phyloP scores from a whole-genome alignment of 306 rosid genomes.

The Quercus wislizeni region DNA sequence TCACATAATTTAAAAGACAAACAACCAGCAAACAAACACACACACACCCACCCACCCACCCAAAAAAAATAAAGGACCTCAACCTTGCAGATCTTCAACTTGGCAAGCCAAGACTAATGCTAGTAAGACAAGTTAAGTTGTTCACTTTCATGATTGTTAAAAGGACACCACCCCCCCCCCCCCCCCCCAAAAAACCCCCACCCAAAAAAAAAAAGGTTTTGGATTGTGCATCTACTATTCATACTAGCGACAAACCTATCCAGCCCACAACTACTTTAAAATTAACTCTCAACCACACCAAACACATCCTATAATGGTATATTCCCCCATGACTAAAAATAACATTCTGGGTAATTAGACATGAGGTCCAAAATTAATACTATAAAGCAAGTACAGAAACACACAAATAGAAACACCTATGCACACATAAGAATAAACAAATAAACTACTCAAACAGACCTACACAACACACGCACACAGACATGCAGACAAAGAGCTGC shows the following conservation, averaged over 20 bases:
- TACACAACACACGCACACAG: not conserved
- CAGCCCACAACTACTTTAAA: not conserved
- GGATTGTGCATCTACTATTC: not conserved
- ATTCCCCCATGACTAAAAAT: not conserved
- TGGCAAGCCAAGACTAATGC: constrained; percentile 10
- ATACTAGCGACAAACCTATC: not conserved
- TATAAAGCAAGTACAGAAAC: not conserved
- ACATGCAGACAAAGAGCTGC: constrained; percentile 7
- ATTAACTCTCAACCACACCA: not conserved
- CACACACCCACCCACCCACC: no score
- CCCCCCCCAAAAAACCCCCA: no score
- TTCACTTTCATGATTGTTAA: not conserved
- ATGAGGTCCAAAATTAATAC: not conserved
- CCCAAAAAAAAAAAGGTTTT: not conserved
- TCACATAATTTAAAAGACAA: not conserved
- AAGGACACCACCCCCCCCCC: not conserved
- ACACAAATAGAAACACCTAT: not conserved
- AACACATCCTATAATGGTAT: not conserved
- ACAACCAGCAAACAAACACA: not conserved
- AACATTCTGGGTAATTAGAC: not conserved
- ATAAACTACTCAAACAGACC: not conserved
- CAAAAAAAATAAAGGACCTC: not conserved
- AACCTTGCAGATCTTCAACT: not conserved
- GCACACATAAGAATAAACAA: not conserved
- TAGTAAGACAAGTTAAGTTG: no score